These are phyloP conservation scores for Ophiocordyceps camponoti-leonardi DNA, from an alignment of 2,329 filamentous ascomycete species.

Conservation along the genomic window DNA sequence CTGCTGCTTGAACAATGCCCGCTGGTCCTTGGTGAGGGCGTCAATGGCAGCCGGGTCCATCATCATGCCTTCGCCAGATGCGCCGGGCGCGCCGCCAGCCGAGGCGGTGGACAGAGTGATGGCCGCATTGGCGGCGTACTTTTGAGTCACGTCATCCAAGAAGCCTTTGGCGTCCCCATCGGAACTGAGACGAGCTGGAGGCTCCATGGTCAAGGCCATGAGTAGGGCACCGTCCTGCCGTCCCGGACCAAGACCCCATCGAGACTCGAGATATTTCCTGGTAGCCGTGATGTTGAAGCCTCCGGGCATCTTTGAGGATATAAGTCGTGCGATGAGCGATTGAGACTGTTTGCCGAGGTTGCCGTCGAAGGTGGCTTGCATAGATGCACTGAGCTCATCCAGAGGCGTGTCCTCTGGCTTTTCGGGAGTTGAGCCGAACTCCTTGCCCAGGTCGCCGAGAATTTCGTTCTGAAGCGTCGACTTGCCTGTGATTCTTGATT, in stretches of 20 bases:
- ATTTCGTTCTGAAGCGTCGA: slow-evolving; percentile 98
- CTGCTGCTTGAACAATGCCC: slow-evolving; percentile 93
- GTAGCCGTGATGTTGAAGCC: slow-evolving; percentile 97
- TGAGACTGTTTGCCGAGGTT: slow-evolving; percentile 94
- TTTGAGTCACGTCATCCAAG: slow-evolving; percentile 74
- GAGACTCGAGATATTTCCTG: slow-evolving; percentile 84
- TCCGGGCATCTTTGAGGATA: slow-evolving; percentile 98
- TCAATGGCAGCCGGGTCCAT: slow-evolving; percentile 98
- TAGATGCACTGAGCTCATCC: slow-evolving; percentile 83
- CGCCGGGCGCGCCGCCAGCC: slow-evolving; percentile 55
- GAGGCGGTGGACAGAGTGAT: slow-evolving; percentile 67
- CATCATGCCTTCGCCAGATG: slow-evolving; percentile 78
- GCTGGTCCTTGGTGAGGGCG: slow-evolving; percentile 91
- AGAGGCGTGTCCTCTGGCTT: slow-evolving; percentile 96
- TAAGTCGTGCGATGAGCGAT: slow-evolving; percentile 80
- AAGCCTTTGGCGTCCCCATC: slow-evolving; percentile 86
- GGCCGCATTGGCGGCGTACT: slow-evolving; percentile 72
- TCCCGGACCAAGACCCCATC: slow-evolving; percentile 76
- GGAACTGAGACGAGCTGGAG: slow-evolving; percentile 68
- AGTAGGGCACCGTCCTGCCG: slow-evolving; percentile 84
- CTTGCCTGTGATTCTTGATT: slow-evolving; percentile 48
- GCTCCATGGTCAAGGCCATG: slow-evolving; percentile 84
- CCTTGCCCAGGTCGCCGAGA: slow-evolving; percentile 89
- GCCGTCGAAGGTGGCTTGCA: slow-evolving; percentile 98
- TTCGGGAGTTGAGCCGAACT: slow-evolving; percentile 94